phyloP scores from a whole-genome alignment of 768 basidiomycete species.

The Trametes coccinea region DNA sequence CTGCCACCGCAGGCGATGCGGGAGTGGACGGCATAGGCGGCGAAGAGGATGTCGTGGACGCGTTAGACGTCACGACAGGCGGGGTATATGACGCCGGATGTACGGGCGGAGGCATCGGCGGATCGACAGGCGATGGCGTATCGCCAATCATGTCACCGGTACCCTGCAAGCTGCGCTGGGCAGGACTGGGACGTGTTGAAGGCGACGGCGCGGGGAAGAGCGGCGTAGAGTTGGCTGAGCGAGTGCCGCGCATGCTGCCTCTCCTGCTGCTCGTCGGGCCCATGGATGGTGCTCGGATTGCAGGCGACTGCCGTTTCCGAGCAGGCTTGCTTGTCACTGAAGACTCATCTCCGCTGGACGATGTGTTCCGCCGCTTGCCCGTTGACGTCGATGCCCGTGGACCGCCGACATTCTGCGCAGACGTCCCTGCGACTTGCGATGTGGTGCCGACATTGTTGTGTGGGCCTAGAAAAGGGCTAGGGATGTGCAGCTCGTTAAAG shows the following conservation, averaged over 20 bases:
- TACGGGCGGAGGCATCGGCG: slow-evolving; percentile 87
- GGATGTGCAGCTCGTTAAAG: slow-evolving; percentile 68
- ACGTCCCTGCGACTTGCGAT: not conserved
- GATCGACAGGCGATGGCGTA: slow-evolving; percentile 85
- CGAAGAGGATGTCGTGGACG: slow-evolving; percentile 56
- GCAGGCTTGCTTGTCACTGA: slow-evolving; percentile 35
- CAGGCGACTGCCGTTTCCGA: slow-evolving; percentile 57
- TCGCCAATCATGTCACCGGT: slow-evolving; percentile 40
- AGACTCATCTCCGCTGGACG: slow-evolving; percentile 56
- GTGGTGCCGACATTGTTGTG: slow-evolving; percentile 39
- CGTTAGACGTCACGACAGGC: slow-evolving; percentile 23
- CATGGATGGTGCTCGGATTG: slow-evolving; percentile 38
- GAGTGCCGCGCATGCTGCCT: slow-evolving; percentile 34
- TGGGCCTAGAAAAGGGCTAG: slow-evolving; percentile 79
- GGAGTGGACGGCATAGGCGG: slow-evolving; percentile 36
- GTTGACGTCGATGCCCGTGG: slow-evolving; percentile 23
- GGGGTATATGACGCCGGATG: slow-evolving; percentile 36
- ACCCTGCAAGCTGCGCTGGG: slow-evolving; percentile 38
- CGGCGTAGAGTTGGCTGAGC: slow-evolving; percentile 63
- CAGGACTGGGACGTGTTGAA: slow-evolving; percentile 44
- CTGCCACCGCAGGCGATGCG: slow-evolving; percentile 3
- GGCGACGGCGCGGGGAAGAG: slow-evolving; percentile 37
- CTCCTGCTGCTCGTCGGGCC: slow-evolving; percentile 10
- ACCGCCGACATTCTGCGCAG: slow-evolving; percentile 13
- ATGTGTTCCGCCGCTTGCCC: slow-evolving; percentile 55